These are phyloP conservation scores for Macadamia integrifolia DNA, from an alignment of 164 flowering plant species.

Conservation along the genomic window DNA sequence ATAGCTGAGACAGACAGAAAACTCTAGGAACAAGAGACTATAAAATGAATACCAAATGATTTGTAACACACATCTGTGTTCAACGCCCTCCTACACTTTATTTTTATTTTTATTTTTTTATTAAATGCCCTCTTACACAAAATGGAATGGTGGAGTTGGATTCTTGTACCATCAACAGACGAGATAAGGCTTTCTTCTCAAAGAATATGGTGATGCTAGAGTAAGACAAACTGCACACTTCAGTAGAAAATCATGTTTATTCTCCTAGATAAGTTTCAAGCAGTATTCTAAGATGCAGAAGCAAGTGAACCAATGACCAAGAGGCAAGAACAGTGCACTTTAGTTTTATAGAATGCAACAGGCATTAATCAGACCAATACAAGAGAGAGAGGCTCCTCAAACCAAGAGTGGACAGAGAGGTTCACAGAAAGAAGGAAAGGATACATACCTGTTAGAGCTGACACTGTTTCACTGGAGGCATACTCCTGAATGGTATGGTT, in stretches of 20 bases:
- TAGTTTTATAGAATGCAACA: not conserved
- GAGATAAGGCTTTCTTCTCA: too few relatives aligned
- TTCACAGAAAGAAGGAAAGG: not conserved
- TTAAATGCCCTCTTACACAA: too few relatives aligned
- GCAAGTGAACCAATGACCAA: not conserved
- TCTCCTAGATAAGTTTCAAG: not conserved
- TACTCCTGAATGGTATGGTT: constrained; percentile 55
- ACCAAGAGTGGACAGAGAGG: not conserved
- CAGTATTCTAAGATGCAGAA: not conserved
- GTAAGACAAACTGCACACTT: not conserved
- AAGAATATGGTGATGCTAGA: too few relatives aligned
- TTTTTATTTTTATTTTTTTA: too few relatives aligned
- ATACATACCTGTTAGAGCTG: constrained; percentile 46
- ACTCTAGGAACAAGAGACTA: too few relatives aligned
- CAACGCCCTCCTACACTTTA: too few relatives aligned
- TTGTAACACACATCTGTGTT: too few relatives aligned
- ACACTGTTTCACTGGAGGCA: constrained; percentile 52
- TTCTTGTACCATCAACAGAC: too few relatives aligned
- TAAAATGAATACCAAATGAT: too few relatives aligned
- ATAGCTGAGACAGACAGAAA: too few relatives aligned
- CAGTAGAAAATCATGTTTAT: not conserved
- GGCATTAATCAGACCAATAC: not conserved
- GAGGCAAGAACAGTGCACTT: not conserved
- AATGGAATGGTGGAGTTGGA: too few relatives aligned
- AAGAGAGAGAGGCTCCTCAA: not conserved